A percentile compares a stretch with the other conserved stretches of the same genome.
These are phyloP conservation scores for Tolypocladium guangdongense DNA, from an alignment of 2,329 filamentous ascomycete species.

Conservation along the genomic window DNA sequence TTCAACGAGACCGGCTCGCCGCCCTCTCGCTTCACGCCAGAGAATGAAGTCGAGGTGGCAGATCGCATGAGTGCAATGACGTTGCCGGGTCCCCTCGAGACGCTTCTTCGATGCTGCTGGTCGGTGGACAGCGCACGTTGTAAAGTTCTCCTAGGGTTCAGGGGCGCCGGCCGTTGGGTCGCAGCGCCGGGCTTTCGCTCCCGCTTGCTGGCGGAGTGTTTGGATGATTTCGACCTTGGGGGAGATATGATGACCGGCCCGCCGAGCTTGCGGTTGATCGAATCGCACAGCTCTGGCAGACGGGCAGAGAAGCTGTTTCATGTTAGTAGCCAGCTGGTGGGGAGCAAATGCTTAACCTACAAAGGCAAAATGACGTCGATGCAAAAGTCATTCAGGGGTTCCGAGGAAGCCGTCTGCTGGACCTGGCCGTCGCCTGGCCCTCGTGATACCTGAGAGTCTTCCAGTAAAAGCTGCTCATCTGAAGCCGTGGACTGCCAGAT, in stretches of 20 bases:
- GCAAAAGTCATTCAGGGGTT: conserved; percentile 66
- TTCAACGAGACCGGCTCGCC: conserved; percentile 47
- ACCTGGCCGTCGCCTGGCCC: conserved; percentile 22
- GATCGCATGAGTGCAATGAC: conserved; percentile 57
- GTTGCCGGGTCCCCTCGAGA: conserved; percentile 45
- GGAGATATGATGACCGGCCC: conserved; percentile 53
- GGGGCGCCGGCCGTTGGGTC: conserved; percentile 33
- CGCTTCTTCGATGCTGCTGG: conserved; percentile 39
- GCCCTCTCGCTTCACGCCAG: conserved; percentile 55
- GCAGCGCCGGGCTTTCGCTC: conserved; percentile 41
- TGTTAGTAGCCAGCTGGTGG: conserved; percentile 20
- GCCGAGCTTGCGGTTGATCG: conserved; percentile 65
- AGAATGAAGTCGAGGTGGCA: conserved; percentile 49
- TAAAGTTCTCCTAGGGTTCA: conserved; percentile 39
- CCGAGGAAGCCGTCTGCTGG: conserved; percentile 34
- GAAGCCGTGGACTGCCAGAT: conserved; percentile 73
- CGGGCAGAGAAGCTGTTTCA: conserved; percentile 56
- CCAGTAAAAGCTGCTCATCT: conserved; percentile 41
- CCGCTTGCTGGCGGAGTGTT: conserved; percentile 28
- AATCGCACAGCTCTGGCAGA: conserved; percentile 58
- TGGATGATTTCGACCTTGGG: conserved; percentile 37
- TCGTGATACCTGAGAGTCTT: conserved; percentile 32
- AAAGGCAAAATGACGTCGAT: conserved; percentile 73
- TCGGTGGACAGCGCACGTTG: conserved; percentile 54
- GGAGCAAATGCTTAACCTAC: conserved; percentile 29